Conservation (phyloP, 768 basidiomycete genomes). For the Mrakia frigida region DNA sequence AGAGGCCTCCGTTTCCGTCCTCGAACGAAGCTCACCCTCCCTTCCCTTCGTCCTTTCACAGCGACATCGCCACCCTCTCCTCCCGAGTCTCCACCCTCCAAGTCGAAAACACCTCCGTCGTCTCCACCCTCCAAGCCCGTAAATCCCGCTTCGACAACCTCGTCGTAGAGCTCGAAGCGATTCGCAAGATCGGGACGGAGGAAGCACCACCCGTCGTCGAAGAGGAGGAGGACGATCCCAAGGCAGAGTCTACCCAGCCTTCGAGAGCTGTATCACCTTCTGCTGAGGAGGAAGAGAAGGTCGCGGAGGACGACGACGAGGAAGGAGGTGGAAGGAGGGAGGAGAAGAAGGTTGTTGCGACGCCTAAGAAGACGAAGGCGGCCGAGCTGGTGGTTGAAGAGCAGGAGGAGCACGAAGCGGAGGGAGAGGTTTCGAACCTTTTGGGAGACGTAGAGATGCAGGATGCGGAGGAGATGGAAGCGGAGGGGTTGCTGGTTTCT, state of each 20-base stretch:
- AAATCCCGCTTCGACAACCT: constrained; percentile 9
- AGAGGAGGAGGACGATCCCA: background rate
- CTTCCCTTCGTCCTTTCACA: background rate
- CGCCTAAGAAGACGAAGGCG: background rate
- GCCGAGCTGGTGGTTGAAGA: background rate
- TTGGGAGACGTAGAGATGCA: background rate
- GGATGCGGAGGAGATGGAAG: background rate
- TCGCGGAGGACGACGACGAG: background rate
- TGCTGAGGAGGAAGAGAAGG: background rate
- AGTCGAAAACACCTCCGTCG: background rate
- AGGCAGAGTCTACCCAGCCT: background rate
- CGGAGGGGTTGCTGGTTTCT: background rate
- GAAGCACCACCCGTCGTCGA: constrained; percentile 1
- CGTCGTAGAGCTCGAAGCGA: background rate
- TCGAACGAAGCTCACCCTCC: background rate
- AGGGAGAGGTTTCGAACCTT: background rate
- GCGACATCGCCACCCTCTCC: background rate
- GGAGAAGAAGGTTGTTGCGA: background rate
- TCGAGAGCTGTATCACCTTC: background rate
- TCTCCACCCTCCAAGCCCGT: background rate
- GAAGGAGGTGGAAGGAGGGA: constrained; percentile 6
- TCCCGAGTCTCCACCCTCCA: constrained; percentile 1
- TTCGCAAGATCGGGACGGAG: constrained; percentile 1
- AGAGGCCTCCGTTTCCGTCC: background rate
- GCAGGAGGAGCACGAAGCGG: background rate